These are phyloP conservation scores for Microcera coccophila DNA, from an alignment of 2,329 filamentous ascomycete genomes.

Conservation along the genomic window DNA sequence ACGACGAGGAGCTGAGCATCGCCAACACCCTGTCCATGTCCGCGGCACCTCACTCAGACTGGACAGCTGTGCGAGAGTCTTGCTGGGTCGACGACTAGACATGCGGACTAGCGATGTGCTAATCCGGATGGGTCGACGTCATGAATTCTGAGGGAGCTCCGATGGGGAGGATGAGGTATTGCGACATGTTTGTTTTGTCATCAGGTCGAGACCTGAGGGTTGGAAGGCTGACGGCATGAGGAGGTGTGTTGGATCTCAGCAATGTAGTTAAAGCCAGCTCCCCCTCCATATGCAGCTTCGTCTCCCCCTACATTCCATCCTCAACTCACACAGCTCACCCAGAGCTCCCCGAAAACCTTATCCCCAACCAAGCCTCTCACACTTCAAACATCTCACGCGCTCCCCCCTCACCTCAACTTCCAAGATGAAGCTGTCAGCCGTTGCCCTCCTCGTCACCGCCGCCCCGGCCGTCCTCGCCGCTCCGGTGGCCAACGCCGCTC, in stretches of 20 bases:
- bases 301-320: neutral
- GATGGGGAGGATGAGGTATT: neutral
- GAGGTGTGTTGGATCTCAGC: no score
- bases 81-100: neutral
- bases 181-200: no score
- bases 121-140: neutral
- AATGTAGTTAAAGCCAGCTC: neutral
- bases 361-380: no score
- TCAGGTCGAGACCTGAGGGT: no score
- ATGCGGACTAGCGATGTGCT: neutral
- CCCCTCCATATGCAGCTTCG: neutral
- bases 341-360: no score
- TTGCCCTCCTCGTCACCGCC: constrained; percentile 24
- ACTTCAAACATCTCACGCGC: constrained; percentile 2
- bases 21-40: no score
- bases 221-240: no score
- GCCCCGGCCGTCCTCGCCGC: constrained; percentile 25
- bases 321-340: neutral
- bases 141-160: neutral
- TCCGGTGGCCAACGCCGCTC: constrained; percentile 13
- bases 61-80: neutral
- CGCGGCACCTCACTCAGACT: neutral
- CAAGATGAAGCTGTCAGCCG: constrained; percentile 31
- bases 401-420: neutral
- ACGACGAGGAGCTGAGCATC: no score